Conservation (phyloP, 306 rosid genomes). For the Amphicarpaea edgeworthii region DNA sequence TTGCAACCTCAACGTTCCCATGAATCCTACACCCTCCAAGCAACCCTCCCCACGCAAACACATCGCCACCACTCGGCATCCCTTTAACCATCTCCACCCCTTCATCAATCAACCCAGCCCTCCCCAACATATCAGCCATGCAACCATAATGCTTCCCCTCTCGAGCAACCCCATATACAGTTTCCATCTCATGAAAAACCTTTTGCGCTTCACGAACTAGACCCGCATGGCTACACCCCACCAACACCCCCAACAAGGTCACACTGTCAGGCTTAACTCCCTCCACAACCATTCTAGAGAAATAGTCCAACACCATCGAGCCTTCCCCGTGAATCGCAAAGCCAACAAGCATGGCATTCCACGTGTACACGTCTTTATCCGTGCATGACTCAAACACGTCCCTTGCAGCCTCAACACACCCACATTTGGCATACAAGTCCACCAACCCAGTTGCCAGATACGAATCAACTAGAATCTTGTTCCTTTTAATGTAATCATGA, state of each 20-base stretch:
- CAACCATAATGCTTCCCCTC: constrained; percentile 83
- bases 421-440: constrained; percentile 80
- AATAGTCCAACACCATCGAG: constrained; percentile 48
- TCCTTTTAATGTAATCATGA: constrained; percentile 56
- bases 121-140: constrained; percentile 80
- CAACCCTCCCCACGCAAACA: constrained; percentile 84
- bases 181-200: constrained; percentile 72
- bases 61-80: constrained; percentile 78
- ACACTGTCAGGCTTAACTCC: constrained; percentile 71
- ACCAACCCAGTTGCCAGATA: constrained; percentile 76
- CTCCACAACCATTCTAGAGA: constrained; percentile 57
- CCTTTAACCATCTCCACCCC: constrained; percentile 61
- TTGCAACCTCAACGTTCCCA: constrained; percentile 71
- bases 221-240: constrained; percentile 84
- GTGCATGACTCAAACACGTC: constrained; percentile 59
- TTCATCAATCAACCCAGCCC: constrained; percentile 75
- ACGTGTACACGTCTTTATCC: constrained; percentile 62
- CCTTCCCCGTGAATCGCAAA: constrained; percentile 78
- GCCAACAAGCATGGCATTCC: constrained; percentile 89
- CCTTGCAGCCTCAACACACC: constrained; percentile 67
- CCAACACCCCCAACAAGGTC: constrained; percentile 70
- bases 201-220: constrained; percentile 61
- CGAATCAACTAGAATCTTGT: constrained; percentile 54
- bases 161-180: constrained; percentile 54
- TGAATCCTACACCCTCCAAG: constrained; percentile 82